Base-by-base conservation (phyloP, 2,329 filamentous ascomycete species). In the Epicoccum nigrum region DNA sequence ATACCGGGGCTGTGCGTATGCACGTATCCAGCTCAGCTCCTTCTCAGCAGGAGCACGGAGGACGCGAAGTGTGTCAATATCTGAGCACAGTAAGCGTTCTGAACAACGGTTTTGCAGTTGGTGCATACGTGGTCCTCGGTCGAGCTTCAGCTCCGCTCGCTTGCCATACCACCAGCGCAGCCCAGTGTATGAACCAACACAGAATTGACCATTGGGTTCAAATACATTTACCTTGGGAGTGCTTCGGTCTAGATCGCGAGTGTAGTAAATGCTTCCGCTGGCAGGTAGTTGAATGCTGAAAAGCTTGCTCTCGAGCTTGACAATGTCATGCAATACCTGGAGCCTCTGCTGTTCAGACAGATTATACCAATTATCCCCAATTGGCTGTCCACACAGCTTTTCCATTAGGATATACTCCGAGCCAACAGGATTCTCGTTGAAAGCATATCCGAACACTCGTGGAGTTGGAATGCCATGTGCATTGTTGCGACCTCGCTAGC, bases 381-480 rank as follows among this genome's bases (percentile, higher is more conserved):
- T 49, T 8, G 65, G 62, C 7, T 19, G 56, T 13, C 76, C 75
- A 1, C 57, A 40, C 11, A 74, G 37, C n/a, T 67, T 65, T 51
- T 74, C 73, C 54, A 76, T 66, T 5, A 77, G 60, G 16, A 77
- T 60, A 23, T 74, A 76, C 61, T 76, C 73, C 2, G 69, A 66
- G 1, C 73, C 69, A 44, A 74, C 68, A 7, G 71, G 51, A 54
- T 77, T 77, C 16, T 72, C 59, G 4, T 43, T 45, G 19, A 65
- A 67, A 25, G 68, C 72, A 56, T 74, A 76, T 16, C 56, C 52
- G 41, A 70, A 67, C 15, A 76, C 60, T 44, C 69, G 60, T 0
- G 74, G 73, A 11, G 77, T 68, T 5, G 73, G 74, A 23, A 76
- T 47, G 4, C 61, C 57, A 45, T 73, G 53, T 1, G 56, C 58